Conservation (phyloP, 2,329 filamentous ascomycete genomes). For the Biscogniauxia marginata region DNA sequence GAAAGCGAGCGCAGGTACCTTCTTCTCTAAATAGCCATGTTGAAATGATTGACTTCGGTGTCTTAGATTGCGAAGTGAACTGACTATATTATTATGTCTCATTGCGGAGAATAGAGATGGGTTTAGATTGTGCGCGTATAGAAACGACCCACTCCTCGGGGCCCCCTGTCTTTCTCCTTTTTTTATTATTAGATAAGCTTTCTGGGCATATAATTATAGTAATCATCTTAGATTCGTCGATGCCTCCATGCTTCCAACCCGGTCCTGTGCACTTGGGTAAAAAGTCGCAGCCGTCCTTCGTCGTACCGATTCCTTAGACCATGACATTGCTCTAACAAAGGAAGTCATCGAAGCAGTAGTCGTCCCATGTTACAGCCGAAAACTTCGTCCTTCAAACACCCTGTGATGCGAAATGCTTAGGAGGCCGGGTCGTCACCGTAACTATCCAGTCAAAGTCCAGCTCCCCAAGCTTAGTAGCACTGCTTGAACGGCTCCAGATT, state of each 20-base stretch:
- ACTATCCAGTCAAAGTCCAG: not conserved
- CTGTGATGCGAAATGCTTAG: not conserved
- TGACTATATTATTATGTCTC: not conserved
- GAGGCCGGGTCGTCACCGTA: not conserved
- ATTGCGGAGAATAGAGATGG: not conserved
- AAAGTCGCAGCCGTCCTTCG: too few relatives aligned
- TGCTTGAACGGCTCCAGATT: not conserved
- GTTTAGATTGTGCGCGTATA: not conserved
- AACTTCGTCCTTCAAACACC: not conserved
- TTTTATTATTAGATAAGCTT: not conserved
- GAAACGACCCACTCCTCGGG: not conserved
- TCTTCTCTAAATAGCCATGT: not conserved
- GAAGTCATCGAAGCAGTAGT: not conserved
- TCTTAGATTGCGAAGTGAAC: not conserved
- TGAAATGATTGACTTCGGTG: not conserved
- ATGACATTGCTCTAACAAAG: not conserved
- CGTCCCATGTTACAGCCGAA: not conserved
- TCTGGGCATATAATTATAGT: not conserved
- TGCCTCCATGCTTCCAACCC: not conserved
- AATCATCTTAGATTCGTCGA: not conserved
- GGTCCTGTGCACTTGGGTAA: not conserved
- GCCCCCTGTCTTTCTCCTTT: not conserved
- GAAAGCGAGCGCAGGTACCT: too few relatives aligned
- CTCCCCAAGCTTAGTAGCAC: not conserved
- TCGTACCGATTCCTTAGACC: not conserved